A percentile compares a stretch with the other conserved stretches of the same genome.
These are phyloP conservation scores for Trichoderma sp. DNA, from an alignment of 2,329 filamentous ascomycete genomes.

Conservation along the genomic window DNA sequence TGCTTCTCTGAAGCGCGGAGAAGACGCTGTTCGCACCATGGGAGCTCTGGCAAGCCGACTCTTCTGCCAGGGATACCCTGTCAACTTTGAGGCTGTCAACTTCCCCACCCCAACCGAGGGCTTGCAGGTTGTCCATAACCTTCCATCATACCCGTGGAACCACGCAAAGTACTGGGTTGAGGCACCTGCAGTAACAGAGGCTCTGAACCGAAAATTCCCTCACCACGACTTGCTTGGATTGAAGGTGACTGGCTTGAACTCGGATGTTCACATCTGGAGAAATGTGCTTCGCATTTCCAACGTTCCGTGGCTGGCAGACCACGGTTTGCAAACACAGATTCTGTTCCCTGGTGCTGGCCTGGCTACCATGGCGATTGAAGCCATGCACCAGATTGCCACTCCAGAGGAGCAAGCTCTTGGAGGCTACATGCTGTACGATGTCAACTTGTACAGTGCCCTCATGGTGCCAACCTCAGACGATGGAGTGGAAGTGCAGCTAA, in stretches of 20 bases:
- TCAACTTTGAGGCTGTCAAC: not conserved
- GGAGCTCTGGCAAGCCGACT: slow-evolving; percentile 21
- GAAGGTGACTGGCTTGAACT: not conserved
- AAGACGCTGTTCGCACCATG: slow-evolving; percentile 27
- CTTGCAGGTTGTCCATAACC: not conserved
- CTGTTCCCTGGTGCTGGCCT: slow-evolving; percentile 5
- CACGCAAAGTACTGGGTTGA: slow-evolving; percentile 41
- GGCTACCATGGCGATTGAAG: slow-evolving; percentile 8
- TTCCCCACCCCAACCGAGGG: not conserved
- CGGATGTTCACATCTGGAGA: not conserved
- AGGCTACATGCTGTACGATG: not conserved
- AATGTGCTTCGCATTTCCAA: not conserved
- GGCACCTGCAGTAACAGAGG: slow-evolving; percentile 32
- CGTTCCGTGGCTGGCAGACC: not conserved
- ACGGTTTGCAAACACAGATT: not conserved
- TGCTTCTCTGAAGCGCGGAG: slow-evolving; percentile 26
- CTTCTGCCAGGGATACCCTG: slow-evolving; percentile 16
- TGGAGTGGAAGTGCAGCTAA: not conserved
- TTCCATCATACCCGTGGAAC: slow-evolving; percentile 43
- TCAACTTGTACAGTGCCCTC: not conserved
- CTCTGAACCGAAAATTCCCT: slow-evolving; percentile 31
- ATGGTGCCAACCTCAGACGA: not conserved
- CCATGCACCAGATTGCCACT: slow-evolving; percentile 2
- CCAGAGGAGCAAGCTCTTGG: not conserved
- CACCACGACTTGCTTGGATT: slow-evolving; percentile 7